Base-by-base conservation (phyloP, 2,329 filamentous ascomycete genomes). In the Nemania abortiva region DNA sequence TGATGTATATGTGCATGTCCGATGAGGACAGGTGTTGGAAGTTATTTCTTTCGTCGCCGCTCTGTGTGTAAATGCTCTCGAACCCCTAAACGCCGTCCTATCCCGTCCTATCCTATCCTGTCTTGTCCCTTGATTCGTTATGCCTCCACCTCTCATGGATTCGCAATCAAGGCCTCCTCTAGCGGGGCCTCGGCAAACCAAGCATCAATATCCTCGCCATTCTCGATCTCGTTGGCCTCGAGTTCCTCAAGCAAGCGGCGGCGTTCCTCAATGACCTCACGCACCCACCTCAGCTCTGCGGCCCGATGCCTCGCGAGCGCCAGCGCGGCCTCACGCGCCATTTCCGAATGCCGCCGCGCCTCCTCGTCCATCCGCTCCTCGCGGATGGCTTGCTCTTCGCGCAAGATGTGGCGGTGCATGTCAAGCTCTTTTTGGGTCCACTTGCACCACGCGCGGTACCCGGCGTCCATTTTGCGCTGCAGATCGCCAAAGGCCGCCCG, bases 211-310 rank as follows among this genome's bases (percentile, higher is more conserved):
- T 77, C 72, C 54, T 76, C 74, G 6, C 75, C 76, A 42, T 74
- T 80, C 61, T 86, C 81, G 50, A 84, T 76, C 77, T 87, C 85
- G 2, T 81, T 76, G 15, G 72, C 63, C 74, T 85, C 81, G 74
- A 80, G 77, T 34, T 81, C 82, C 6, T 68, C 76, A 55, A 89
- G 76, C 71, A 87, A 74, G 45, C 76, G 78, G 34, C 73, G 75
- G 11, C 86, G 80, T 75, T 87, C 86, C 6, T 80, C 75, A 5
- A 82, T 70, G 3, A 87, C 82, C 50, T 81, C 79, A 42, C 79
- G 77, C 27, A 84, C 75, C 87, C 87, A 89, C 65, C 77, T 79
- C 65, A 79, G 76, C 78, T 88, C 85, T 0, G 83, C 84, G 6
- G 71, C 72, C 56, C 80, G 80, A 34, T 78, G 79, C 59, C 72